Evolutionary conservation across 2,329 filamentous ascomycete genomes (phyloP).

Genomic region (Sporothrix brasiliensis): DNA sequence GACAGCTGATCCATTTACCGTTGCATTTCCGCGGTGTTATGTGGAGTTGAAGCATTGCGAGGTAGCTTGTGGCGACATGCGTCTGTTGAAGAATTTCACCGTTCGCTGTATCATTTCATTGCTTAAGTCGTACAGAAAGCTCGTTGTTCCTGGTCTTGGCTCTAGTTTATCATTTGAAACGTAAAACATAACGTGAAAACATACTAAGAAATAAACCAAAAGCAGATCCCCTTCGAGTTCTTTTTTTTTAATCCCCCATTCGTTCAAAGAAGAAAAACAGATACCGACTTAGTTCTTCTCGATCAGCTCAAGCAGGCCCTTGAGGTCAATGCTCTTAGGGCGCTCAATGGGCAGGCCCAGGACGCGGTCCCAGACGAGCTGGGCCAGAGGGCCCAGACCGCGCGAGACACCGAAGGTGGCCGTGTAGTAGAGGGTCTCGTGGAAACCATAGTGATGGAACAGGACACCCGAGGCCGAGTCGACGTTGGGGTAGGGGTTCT

Average conservation of each 20-base stretch:
- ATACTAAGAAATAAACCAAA: not conserved
- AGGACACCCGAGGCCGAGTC: constrained; percentile 91
- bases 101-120: not conserved
- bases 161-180: constrained; percentile 20
- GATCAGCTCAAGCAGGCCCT: constrained; percentile 75
- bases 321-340: constrained; percentile 94
- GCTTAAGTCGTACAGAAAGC: no score
- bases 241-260: not conserved
- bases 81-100: not conserved
- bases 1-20: constrained; percentile 15
- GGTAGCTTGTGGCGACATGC: not conserved
- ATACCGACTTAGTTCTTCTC: constrained; percentile 42
- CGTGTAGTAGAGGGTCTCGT: constrained; percentile 93
- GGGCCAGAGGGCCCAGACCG: constrained; percentile 83
- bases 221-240: constrained; percentile 1
- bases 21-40: not conserved
- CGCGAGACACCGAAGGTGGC: constrained; percentile 70
- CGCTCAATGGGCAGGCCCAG: constrained; percentile 94
- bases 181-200: constrained; percentile 9
- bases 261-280: not conserved
- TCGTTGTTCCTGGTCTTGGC: not conserved
- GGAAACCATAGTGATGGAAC: constrained; percentile 98
- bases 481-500: constrained; percentile 97
- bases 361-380: constrained; percentile 94
- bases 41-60: not conserved